These are phyloP conservation scores for Diddensiella caesifluorescens DNA, from an alignment of 805 yeast genomes.

Conservation along the genomic window DNA sequence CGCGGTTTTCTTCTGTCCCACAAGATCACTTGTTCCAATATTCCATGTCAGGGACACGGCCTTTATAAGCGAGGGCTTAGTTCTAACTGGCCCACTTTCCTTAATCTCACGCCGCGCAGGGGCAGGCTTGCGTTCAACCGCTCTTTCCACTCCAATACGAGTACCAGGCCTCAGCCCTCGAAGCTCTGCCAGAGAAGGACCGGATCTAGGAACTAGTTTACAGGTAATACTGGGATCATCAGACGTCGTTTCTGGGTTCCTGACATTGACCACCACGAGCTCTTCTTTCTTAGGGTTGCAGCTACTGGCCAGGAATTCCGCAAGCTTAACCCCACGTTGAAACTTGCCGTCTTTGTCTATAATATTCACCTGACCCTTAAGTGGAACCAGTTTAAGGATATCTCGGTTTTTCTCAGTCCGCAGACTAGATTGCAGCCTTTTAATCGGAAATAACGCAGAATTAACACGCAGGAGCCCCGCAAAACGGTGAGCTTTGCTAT, in stretches of 20 bases:
- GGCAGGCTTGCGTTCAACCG: too few relatives aligned
- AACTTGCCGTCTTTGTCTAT: slow-evolving; percentile 17
- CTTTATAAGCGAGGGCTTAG: slow-evolving; percentile 18
- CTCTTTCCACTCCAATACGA: not conserved
- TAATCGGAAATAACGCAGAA: too few relatives aligned
- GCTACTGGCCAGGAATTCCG: slow-evolving; percentile 10
- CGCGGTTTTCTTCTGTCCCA: slow-evolving; percentile 30
- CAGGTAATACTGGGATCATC: slow-evolving; percentile 24
- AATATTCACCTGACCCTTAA: slow-evolving; percentile 16
- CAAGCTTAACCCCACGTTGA: slow-evolving; percentile 13
- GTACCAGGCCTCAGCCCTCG: not conserved
- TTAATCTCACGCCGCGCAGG: slow-evolving; percentile 3
- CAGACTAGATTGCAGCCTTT: too few relatives aligned
- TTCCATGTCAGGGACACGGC: slow-evolving; percentile 30
- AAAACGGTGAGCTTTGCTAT: too few relatives aligned
- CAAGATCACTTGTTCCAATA: slow-evolving; percentile 29
- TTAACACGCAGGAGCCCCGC: too few relatives aligned
- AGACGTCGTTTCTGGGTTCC: not conserved
- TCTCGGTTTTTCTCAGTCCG: slow-evolving; percentile 13
- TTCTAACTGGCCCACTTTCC: too few relatives aligned
- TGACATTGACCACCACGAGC: slow-evolving; percentile 20
- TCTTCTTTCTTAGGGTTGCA: slow-evolving; percentile 10
- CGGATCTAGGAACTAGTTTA: slow-evolving; percentile 20
- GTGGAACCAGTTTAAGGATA: slow-evolving; percentile 23
- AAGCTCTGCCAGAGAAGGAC: too few relatives aligned